Evolutionary conservation across 805 yeast species (phyloP), one percentile per base, ranked within the genome.

Genomic region (Candida germanica): DNA sequence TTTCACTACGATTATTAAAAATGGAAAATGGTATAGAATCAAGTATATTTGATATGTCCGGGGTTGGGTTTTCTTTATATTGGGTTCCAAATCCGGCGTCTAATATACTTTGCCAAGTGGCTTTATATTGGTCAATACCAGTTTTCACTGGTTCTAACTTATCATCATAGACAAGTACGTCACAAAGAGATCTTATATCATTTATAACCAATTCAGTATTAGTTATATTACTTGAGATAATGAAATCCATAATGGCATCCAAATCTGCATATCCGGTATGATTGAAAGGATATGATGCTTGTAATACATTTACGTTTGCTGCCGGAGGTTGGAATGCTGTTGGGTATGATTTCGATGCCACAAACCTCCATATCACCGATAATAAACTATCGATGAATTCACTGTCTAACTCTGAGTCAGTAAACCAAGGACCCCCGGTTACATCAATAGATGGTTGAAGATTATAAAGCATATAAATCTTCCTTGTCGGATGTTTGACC

Each of bases 341-440:
- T 3, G 97, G 96, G 53, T 70, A 84, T 0, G 96, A 77, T 48
- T 75, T 77, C 21, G 79, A 74, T 2, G 91, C 85, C 7, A 87
- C 80, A 58, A 67, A 91, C 47, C 93, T 71, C 96, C 97, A 93
- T 6, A 89, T 79, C 28, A 89, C 89, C 14, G 87, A 79, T 46
- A 87, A 59, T 37, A 93, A 64, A 31, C 87, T 79, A 47, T 87
- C 91, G 40, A 93, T 89, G 52, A 93, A 93, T 59, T 91, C 98
- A 3, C 87, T 80, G 56, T 93, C 98, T 39, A 93, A 70, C 59
- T 93, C 98, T 23, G 89, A 80, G 56, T 93, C 98, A 0, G 97
- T 88, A 56, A 89, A 93, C 98, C 98, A 93, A 3, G 98, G 98
- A 4, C 98, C 98, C 46, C 98, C 98, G 0, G 98, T 93, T 25